Evolutionary conservation across 148 eudicot species (phyloP).

Genomic region (Heliamphora exappendiculata): DNA sequence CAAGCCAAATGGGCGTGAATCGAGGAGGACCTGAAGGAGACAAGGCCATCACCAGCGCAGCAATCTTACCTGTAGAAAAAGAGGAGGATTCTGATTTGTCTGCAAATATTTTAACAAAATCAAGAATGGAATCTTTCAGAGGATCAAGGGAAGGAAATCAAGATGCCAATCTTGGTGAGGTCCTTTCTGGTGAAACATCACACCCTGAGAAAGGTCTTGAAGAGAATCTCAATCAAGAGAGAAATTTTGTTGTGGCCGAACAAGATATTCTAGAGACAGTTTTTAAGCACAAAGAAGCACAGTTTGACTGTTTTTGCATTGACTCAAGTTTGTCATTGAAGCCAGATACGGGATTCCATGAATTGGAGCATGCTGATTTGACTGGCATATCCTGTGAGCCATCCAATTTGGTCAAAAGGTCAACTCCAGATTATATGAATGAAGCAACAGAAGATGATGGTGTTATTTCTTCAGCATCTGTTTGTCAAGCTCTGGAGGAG

Average conservation of each 20-base stretch:
- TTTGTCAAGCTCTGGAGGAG: background rate
- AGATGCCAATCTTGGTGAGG: constrained; percentile 17
- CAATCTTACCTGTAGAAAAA: constrained; percentile 24
- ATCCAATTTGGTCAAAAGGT: background rate
- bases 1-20: constrained; percentile 15
- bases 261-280: background rate
- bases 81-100: constrained; percentile 6
- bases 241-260: background rate
- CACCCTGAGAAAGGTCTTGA: constrained; percentile 11
- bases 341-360: background rate
- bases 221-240: constrained; percentile 15
- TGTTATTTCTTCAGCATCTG: constrained; percentile 7
- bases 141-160: constrained; percentile 20
- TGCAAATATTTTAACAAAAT: constrained; percentile 13
- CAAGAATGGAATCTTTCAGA: constrained; percentile 15
- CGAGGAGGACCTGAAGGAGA: no score
- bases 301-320: background rate
- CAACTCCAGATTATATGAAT: background rate
- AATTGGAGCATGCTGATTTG: background rate
- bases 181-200: constrained; percentile 24
- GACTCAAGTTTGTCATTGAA: background rate
- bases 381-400: background rate
- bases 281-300: background rate
- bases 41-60: no score
- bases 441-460: constrained; percentile 2